Base-by-base conservation (phyloP, 2,329 filamentous ascomycete species). In the Diaporthe caulivora region DNA sequence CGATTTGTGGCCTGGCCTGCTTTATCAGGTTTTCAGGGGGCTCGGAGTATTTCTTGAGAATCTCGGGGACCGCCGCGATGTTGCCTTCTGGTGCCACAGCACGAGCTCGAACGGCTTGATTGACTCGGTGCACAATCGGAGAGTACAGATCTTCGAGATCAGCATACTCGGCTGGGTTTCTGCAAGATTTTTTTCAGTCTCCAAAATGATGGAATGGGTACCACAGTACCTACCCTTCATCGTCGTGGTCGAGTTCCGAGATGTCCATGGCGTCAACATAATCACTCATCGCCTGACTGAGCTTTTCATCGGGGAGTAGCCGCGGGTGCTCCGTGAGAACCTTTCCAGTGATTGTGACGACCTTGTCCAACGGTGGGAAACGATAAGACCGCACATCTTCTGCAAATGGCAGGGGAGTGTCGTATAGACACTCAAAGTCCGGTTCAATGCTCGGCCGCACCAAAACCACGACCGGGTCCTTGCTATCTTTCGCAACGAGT, bases 241-340 rank as follows among this genome's bases (percentile, higher is more conserved):
- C 94, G 78, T 97, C 93, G 58, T 87, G 88, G 13, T 88, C 92
- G 78, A 92, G 91, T 0, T 82, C 87, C 1, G 92, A 93, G 2
- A 99, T 85, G 78, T 98, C 95, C 96, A 99, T 98, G 10, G 90
- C 91, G 80, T 98, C 95, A 10, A 99, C 95, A 77, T 96, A 98
- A 76, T 94, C 91, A 80, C 92, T 93, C 95, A 99, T 98, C 1
- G 95, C 93, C 64, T 92, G 85, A 70, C 90, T 88, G 31, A 99
- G 87, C 42, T 94, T 90, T 2, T 93, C 88, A 13, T 86, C 92
- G 0, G 97, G 97, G 2, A 99, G 86, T 74, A 97, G 92, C 47
- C 94, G 92, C 4, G 62, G 47, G 77, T 99, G 95, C 78, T 96
- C 92, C 15, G 90, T 94, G 64, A 98, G 85, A 11, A 90, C 88